Percentiles rank a stretch among this genome's conserved stretches.
These are phyloP conservation scores for Fusarium clavum DNA, from an alignment of 2,329 filamentous ascomycete species.

Conservation along the genomic window DNA sequence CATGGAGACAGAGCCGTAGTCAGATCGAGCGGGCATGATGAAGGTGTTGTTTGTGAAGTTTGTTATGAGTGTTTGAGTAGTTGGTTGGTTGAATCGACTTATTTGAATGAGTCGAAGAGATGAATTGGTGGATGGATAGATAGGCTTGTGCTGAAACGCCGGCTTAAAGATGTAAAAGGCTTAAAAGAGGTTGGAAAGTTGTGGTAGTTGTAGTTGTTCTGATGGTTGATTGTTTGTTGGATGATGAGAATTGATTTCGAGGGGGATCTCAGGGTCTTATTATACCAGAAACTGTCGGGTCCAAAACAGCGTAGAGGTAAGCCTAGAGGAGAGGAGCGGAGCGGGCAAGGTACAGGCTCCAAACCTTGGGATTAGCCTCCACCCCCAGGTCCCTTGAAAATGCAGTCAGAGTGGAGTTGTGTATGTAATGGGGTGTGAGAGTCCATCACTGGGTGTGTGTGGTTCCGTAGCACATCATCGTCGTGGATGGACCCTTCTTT, in stretches of 20 bases:
- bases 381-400: constrained; percentile 42
- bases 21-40: constrained; percentile 56
- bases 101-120: background rate
- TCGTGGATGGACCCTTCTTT: constrained; percentile 43
- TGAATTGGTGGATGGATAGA: background rate
- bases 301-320: background rate
- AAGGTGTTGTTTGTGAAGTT: constrained; percentile 4
- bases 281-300: constrained; percentile 35
- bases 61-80: background rate
- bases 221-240: constrained; percentile 16
- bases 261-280: constrained; percentile 39
- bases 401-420: constrained; percentile 22
- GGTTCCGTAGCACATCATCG: constrained; percentile 18
- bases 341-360: constrained; percentile 19
- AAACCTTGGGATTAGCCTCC: constrained; percentile 27
- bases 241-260: constrained; percentile 4
- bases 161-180: background rate
- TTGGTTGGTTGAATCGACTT: background rate
- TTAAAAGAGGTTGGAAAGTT: constrained; percentile 21
- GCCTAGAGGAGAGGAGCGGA: constrained; percentile 26
- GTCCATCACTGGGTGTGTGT: constrained; percentile 18
- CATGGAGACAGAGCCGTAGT: constrained; percentile 52
- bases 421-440: constrained; percentile 27
- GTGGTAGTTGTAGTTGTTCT: background rate
- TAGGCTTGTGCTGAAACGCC: constrained; percentile 3